These are phyloP conservation scores for Agaricus subrufescens DNA, from an alignment of 768 basidiomycete genomes.

Conservation along the genomic window DNA sequence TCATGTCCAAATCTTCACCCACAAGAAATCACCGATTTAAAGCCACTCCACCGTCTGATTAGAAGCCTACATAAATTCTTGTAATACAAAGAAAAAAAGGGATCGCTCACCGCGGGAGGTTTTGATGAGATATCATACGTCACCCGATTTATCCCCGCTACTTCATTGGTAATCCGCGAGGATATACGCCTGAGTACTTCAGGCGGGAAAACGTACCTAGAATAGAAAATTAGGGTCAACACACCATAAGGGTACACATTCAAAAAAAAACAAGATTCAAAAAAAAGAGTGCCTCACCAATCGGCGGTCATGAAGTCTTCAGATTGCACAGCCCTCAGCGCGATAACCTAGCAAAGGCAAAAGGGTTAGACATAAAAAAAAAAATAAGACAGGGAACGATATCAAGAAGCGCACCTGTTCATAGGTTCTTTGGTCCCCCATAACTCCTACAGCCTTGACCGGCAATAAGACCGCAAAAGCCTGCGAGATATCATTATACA, in stretches of 20 bases:
- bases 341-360: slow-evolving; percentile 62
- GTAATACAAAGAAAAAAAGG: slow-evolving; percentile 7
- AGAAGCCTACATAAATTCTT: slow-evolving; percentile 9
- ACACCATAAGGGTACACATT: not conserved
- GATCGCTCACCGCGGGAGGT: slow-evolving; percentile 77
- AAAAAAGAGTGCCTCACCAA: slow-evolving; percentile 52
- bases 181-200: slow-evolving; percentile 88
- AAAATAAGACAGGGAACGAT: too few species aligned
- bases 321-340: slow-evolving; percentile 91
- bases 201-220: slow-evolving; percentile 92
- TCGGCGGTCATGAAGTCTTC: slow-evolving; percentile 99
- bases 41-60: slow-evolving; percentile 48
- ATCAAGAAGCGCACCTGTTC: slow-evolving; percentile 59
- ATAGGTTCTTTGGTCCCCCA: slow-evolving; percentile 95
- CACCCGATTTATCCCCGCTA: slow-evolving; percentile 91
- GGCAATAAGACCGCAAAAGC: slow-evolving; percentile 95
- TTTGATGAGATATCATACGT: slow-evolving; percentile 97
- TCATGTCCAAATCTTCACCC: too few species aligned
- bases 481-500: slow-evolving; percentile 93
- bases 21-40: slow-evolving; percentile 16
- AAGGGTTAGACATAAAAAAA: not conserved
- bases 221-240: not conserved
- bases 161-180: slow-evolving; percentile 97
- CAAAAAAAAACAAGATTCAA: not conserved
- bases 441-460: slow-evolving; percentile 95